Conservation (phyloP, 2,329 filamentous ascomycete species). For the Sarocladium brachiariae region DNA sequence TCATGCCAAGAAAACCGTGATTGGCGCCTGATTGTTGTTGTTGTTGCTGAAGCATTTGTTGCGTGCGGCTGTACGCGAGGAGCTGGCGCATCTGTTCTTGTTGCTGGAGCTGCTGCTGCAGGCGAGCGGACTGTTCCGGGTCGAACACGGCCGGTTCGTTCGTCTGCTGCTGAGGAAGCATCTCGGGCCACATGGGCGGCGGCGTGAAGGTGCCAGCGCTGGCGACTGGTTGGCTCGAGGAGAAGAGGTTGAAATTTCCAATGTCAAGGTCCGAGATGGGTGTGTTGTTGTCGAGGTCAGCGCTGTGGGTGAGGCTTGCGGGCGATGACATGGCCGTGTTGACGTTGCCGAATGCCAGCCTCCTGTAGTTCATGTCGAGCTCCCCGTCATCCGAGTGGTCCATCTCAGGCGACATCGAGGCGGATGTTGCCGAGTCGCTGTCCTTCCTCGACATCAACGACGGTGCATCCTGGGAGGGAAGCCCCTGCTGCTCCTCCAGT, state of each 20-base stretch:
- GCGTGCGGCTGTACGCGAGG: constrained; percentile 37
- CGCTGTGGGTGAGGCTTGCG: constrained; percentile 31
- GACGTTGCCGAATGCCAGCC: constrained; percentile 9
- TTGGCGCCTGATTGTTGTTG: not conserved
- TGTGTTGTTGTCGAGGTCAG: constrained; percentile 14
- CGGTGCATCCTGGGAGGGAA: constrained; percentile 23
- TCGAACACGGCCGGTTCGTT: not conserved
- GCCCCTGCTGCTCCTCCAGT: constrained; percentile 42
- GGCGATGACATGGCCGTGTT: constrained; percentile 2
- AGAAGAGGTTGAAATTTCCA: constrained; percentile 4
- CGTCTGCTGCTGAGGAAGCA: constrained; percentile 1
- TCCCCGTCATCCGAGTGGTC: constrained; percentile 35
- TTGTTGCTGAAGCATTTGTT: constrained; percentile 14
- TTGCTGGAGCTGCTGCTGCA: constrained; percentile 5
- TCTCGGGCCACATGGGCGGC: constrained; percentile 10
- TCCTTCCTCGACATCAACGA: constrained; percentile 21
- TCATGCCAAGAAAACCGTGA: constrained; percentile 31
- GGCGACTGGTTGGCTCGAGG: not conserved
- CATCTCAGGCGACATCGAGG: constrained; percentile 45
- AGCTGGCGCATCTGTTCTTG: constrained; percentile 23
- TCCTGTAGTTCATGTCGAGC: constrained; percentile 10
- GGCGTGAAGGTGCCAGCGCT: constrained; percentile 1
- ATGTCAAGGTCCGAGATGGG: constrained; percentile 1
- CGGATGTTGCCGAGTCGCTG: constrained; percentile 27
- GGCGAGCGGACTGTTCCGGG: constrained; percentile 4